A percentile compares a stretch with the other conserved stretches of the same genome.
Conservation (phyloP, 306 rosid genomes). For the Dalbergia cochinchinensis region DNA sequence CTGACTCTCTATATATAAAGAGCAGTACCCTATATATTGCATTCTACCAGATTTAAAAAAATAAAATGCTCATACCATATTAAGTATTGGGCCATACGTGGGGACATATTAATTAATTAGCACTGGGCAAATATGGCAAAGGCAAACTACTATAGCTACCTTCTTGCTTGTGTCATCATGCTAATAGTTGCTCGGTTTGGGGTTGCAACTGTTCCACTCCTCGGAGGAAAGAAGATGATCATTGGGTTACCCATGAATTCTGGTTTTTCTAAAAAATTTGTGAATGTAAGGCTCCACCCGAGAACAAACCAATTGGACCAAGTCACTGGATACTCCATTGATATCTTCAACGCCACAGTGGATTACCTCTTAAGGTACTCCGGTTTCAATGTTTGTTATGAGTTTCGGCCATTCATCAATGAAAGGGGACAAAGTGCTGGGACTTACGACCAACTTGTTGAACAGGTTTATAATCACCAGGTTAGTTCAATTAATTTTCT, state of each 20-base stretch:
- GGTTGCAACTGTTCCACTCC: too few relatives aligned
- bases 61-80: too few relatives aligned
- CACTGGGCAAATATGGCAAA: background rate
- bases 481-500: background rate
- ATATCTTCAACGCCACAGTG: slow-evolving; percentile 1
- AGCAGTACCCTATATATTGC: too few relatives aligned
- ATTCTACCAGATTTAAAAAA: too few relatives aligned
- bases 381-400: slow-evolving; percentile 5
- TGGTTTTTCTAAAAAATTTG: slow-evolving; percentile 13
- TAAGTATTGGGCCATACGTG: too few relatives aligned
- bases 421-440: background rate
- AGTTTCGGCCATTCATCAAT: slow-evolving; percentile 4
- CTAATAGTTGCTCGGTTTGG: background rate
- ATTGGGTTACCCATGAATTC: slow-evolving; percentile 13
- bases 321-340: slow-evolving; percentile 32
- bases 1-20: too few relatives aligned
- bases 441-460: background rate
- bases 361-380: background rate
- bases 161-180: slow-evolving; percentile 6
- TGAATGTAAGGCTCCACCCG: background rate
- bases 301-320: background rate
- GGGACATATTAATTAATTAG: background rate
- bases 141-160: background rate
- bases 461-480: background rate
- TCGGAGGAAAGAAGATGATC: slow-evolving; percentile 24